Base-by-base conservation (phyloP, 2,329 filamentous ascomycete species). In the Aspergillus caelatus region DNA sequence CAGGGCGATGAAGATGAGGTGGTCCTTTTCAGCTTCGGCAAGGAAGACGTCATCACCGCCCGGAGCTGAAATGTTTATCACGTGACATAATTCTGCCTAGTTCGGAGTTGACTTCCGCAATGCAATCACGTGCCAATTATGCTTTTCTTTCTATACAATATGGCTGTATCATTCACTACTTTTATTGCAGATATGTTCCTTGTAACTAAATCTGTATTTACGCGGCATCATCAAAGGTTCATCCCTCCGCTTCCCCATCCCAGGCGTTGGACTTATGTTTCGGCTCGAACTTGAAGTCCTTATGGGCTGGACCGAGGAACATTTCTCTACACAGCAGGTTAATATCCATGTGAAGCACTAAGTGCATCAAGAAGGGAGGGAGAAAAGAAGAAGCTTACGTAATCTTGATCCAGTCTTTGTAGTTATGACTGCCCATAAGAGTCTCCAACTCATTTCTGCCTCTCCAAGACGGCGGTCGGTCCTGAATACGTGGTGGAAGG, bases 351-450 rank as follows among this genome's bases (percentile, higher is more conserved):
- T 26, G 63, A 54, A 12, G 21, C 72, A 61, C 43, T 59, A 60
- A 11, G 46, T 21, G 57, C 34, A 58, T 8, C n/a, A 55, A 66
- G 60, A 64, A 62, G 55, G 63, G 23, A 62, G 39, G 39, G 7
- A 41, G 16, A n/a, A 41, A 41, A 41, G 39, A 41, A 41, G 58
- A 65, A 36, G 84, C 88, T 77, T 86, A 95, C 93, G 90, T 96
- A 73, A 99, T 96, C 83, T 97, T 98, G 77, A 99, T 93, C 95
- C 95, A 99, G 78, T 99, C 95, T 81, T 90, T 91, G 81, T 96
- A 97, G 79, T 98, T 93, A 67, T 88, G 87, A 79, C 93, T 97
- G 16, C 89, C 90, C 80, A 99, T 85, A 68, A 99, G 81, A n/a
- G 92, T 96, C 85, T 99, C 95, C 74, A 99, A 79, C 60, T 99